Evolutionary conservation across 805 yeast genomes (phyloP).

Genomic region (Wickerhamomyces rabaulensis): DNA sequence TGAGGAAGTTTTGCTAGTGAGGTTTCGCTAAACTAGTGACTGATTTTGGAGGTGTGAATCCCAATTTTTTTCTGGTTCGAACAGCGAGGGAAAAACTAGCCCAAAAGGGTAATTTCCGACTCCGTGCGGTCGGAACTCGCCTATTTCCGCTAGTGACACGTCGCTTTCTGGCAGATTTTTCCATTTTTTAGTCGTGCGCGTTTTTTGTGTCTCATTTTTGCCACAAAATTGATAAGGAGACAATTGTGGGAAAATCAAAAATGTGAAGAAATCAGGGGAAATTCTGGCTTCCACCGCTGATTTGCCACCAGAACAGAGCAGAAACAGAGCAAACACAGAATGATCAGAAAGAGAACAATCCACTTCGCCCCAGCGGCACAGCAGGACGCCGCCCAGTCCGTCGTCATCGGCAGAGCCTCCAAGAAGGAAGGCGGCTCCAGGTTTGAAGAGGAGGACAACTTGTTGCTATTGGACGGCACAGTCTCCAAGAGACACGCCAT

Average conservation of each 20-base stretch:
- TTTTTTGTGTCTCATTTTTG: neutral
- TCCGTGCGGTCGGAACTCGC: neutral
- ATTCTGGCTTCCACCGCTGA: neutral
- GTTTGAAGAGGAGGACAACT: constrained; percentile 1
- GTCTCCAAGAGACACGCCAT: constrained; percentile 7
- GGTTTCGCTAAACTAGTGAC: too few species aligned
- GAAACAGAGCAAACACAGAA: neutral
- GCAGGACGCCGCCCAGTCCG: neutral
- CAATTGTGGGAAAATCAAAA: neutral
- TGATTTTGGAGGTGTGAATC: neutral
- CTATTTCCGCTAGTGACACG: neutral
- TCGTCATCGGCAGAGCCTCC: constrained; percentile 6
- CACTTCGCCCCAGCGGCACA: neutral
- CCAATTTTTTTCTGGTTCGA: neutral
- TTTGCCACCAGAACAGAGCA: neutral
- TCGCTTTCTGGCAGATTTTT: neutral
- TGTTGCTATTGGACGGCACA: constrained; percentile 4
- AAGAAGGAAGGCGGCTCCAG: neutral
- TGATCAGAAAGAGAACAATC: neutral
- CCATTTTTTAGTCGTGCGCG: neutral
- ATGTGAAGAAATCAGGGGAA: neutral
- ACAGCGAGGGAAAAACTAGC: neutral
- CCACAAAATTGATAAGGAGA: neutral
- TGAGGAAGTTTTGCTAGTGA: too few species aligned
- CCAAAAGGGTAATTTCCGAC: too few species aligned